Percentiles rank a stretch among this genome's conserved stretches.
Conservation (phyloP, 768 basidiomycete species). For the Rhodosporidiobolus odoratus region DNA sequence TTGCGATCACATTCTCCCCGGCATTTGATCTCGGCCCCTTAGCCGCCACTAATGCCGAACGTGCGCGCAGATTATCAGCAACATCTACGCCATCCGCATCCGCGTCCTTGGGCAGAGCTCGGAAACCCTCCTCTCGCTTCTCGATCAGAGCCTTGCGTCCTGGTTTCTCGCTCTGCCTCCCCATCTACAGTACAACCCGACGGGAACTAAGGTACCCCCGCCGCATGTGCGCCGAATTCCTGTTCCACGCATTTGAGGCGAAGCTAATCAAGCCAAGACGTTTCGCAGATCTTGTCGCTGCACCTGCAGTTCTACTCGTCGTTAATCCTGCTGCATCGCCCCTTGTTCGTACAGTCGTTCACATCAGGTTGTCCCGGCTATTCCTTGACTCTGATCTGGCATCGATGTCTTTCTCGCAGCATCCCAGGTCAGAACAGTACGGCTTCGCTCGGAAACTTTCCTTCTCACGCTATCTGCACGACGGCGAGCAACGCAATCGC, state of each 20-base stretch:
- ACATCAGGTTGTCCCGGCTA: no score
- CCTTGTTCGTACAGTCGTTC: slow-evolving; percentile 37
- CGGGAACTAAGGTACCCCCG: slow-evolving; percentile 38
- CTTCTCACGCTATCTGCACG: slow-evolving; percentile 41
- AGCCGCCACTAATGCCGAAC: neutral
- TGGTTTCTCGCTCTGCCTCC: slow-evolving; percentile 44
- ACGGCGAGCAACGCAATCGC: slow-evolving; percentile 43
- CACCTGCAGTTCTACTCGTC: slow-evolving; percentile 45
- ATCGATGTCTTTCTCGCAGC: slow-evolving; percentile 8
- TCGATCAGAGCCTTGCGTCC: slow-evolving; percentile 43
- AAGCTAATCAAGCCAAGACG: neutral
- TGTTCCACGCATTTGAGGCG: no score
- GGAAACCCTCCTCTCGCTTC: slow-evolving; percentile 38
- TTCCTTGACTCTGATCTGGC: neutral
- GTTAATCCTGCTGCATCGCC: slow-evolving; percentile 45
- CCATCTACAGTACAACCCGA: slow-evolving; percentile 40
- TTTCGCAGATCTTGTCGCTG: slow-evolving; percentile 34
- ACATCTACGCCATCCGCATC: slow-evolving; percentile 44
- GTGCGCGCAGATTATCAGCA: slow-evolving; percentile 37
- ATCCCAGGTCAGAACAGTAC: slow-evolving; percentile 38
- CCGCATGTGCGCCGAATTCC: slow-evolving; percentile 36
- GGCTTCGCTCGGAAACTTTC: slow-evolving; percentile 31
- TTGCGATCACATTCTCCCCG: no score
- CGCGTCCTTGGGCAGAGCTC: slow-evolving; percentile 41
- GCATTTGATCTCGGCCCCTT: neutral